Evolutionary conservation across 2,329 filamentous ascomycete genomes (phyloP).

Genomic region (Apiospora malaysiana): DNA sequence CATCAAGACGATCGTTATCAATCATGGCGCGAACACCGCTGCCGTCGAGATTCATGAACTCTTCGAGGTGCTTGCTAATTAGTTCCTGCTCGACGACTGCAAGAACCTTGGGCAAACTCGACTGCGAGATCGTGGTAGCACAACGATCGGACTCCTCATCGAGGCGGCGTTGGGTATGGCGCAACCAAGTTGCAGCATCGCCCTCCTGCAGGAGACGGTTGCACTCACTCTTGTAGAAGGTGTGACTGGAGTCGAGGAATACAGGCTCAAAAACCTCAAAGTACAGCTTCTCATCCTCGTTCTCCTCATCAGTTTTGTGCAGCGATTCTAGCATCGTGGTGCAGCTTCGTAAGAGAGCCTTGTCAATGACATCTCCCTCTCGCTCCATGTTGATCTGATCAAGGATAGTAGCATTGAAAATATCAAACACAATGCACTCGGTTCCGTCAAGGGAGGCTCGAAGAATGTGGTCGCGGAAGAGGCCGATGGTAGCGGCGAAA

Average conservation of each 20-base stretch:
- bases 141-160: conserved; percentile 84
- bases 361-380: conserved; percentile 87
- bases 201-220: conserved; percentile 75
- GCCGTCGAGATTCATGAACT: conserved; percentile 82
- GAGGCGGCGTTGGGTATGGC: conserved; percentile 75
- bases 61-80: conserved; percentile 76
- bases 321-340: conserved; percentile 89
- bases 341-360: conserved; percentile 80
- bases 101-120: conserved; percentile 76
- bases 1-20: conserved; percentile 81
- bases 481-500: conserved; percentile 81
- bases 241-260: conserved; percentile 73
- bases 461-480: conserved; percentile 88
- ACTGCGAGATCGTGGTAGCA: conserved; percentile 76
- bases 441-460: conserved; percentile 59
- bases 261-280: conserved; percentile 79
- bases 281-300: conserved; percentile 82
- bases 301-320: conserved; percentile 81
- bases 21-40: conserved; percentile 90
- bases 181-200: conserved; percentile 83
- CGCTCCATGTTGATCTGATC: conserved; percentile 94
- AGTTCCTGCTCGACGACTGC: conserved; percentile 81
- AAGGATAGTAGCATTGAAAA: conserved; percentile 82
- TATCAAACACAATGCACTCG: conserved; percentile 66
- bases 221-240: conserved; percentile 80